Evolutionary conservation across 768 basidiomycete genomes (phyloP).

Genomic region (Kwoniella newhampshirensis): DNA sequence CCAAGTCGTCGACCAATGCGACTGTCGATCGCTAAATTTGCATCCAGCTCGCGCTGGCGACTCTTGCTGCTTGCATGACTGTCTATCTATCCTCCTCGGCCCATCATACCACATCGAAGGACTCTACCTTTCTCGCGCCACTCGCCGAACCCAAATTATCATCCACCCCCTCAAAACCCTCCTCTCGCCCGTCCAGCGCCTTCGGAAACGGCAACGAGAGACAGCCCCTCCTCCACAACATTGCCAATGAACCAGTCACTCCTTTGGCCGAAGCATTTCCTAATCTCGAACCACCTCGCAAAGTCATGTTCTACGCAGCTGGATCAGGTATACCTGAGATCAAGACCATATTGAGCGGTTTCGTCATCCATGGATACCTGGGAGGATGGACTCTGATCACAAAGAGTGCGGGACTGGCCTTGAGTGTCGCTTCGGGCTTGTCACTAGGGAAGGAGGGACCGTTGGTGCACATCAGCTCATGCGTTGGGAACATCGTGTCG

Average conservation of each 20-base stretch:
- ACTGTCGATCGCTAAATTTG: background rate
- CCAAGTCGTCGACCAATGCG: background rate
- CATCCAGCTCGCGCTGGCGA: conserved; percentile 68
- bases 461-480: conserved; percentile 89
- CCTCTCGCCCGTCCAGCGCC: conserved; percentile 9
- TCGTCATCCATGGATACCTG: conserved; percentile 96
- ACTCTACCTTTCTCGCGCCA: conserved; percentile 61
- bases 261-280: conserved; percentile 18
- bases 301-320: conserved; percentile 84
- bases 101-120: conserved; percentile 83
- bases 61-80: conserved; percentile 74
- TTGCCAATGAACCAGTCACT: conserved; percentile 17
- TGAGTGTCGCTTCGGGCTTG: conserved; percentile 89
- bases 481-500: conserved; percentile 89
- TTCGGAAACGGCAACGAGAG: conserved; percentile 29
- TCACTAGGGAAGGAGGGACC: conserved; percentile 85
- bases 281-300: conserved; percentile 55
- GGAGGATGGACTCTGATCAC: conserved; percentile 85
- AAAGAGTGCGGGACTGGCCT: conserved; percentile 81
- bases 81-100: conserved; percentile 83
- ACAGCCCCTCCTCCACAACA: conserved; percentile 25
- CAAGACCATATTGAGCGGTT: conserved; percentile 65
- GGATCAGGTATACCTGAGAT: conserved; percentile 97
- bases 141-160: conserved; percentile 8
- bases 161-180: conserved; percentile 51